phyloP scores from a whole-genome alignment of 2,329 filamentous ascomycete species.

The Coniochaeta sp. region DNA sequence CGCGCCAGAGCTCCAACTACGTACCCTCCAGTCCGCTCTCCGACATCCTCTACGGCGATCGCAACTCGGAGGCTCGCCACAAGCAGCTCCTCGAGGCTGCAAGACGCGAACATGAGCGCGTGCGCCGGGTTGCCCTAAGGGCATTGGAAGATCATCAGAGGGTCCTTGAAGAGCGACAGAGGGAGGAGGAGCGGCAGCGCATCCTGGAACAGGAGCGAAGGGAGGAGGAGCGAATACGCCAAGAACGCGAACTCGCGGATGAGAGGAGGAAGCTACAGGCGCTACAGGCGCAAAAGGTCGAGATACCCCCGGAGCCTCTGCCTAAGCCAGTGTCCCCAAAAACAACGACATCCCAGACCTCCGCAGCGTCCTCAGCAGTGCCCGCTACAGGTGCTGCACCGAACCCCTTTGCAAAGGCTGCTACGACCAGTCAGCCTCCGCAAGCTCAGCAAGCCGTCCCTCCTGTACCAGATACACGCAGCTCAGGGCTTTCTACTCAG shows the following conservation, averaged over 20 bases:
- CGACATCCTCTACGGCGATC: slow-evolving; percentile 19
- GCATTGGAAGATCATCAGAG: slow-evolving; percentile 18
- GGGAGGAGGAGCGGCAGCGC: slow-evolving; percentile 12
- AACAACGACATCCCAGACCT: background rate
- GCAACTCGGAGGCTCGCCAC: slow-evolving; percentile 25
- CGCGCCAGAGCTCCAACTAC: slow-evolving; percentile 14
- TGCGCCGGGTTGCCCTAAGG: slow-evolving; percentile 20
- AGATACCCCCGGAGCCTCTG: slow-evolving; percentile 14
- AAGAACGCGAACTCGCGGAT: slow-evolving; percentile 16
- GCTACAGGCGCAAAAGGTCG: slow-evolving; percentile 22
- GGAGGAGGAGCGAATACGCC: slow-evolving; percentile 21
- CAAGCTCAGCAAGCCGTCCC: background rate
- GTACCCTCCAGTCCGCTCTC: slow-evolving; percentile 10
- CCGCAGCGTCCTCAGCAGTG: background rate
- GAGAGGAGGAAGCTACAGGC: slow-evolving; percentile 18
- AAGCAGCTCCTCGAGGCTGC: slow-evolving; percentile 19
- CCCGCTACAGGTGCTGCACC: background rate
- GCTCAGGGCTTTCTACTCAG: background rate
- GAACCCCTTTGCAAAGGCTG: background rate
- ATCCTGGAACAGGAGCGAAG: slow-evolving; percentile 17
- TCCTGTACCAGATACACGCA: background rate
- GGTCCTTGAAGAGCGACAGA: slow-evolving; percentile 15
- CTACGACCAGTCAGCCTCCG: background rate
- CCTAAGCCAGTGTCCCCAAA: slow-evolving; percentile 5
- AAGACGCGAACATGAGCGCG: slow-evolving; percentile 19